Conservation (phyloP, 495 filamentous ascomycete species). For the Penicillium roqueforti region DNA sequence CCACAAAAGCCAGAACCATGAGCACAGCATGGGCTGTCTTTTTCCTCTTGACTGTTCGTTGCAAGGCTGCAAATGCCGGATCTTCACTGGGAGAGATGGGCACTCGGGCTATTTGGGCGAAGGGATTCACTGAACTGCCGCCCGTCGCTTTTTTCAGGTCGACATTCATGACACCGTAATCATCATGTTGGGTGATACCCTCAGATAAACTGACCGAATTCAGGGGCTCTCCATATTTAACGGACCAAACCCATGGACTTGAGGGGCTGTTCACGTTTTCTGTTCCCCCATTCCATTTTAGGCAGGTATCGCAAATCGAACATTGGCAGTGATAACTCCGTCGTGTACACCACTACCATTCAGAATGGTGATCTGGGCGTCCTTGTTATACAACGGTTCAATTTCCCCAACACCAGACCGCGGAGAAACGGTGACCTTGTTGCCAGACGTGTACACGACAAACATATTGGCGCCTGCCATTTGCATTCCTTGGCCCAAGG, state of each 20-base stretch:
- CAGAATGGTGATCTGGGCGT: constrained; percentile 50
- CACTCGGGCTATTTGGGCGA: constrained; percentile 22
- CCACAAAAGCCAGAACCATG: constrained; percentile 37
- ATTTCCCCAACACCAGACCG: constrained; percentile 52
- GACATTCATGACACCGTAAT: constrained; percentile 11
- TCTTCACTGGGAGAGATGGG: background rate
- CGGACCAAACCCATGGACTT: constrained; percentile 64
- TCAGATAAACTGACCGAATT: constrained; percentile 47
- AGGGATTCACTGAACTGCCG: constrained; percentile 56
- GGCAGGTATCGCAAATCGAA: constrained; percentile 58
- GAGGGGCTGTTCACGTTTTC: constrained; percentile 39
- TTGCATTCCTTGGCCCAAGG: constrained; percentile 55
- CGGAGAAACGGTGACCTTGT: constrained; percentile 63
- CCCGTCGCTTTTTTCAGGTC: constrained; percentile 20
- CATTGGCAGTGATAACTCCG: constrained; percentile 59
- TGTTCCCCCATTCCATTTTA: constrained; percentile 49
- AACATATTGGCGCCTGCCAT: constrained; percentile 69
- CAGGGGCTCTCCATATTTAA: constrained; percentile 54
- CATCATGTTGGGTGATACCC: constrained; percentile 56
- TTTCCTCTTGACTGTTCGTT: constrained; percentile 14
- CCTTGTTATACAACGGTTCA: constrained; percentile 50
- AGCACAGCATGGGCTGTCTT: constrained; percentile 39
- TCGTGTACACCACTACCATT: constrained; percentile 54
- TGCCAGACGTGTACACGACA: constrained; percentile 57
- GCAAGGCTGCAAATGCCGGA: background rate